Conservation (phyloP, 371 early-diverging fungal species). For the Sporodiniella umbellata region DNA sequence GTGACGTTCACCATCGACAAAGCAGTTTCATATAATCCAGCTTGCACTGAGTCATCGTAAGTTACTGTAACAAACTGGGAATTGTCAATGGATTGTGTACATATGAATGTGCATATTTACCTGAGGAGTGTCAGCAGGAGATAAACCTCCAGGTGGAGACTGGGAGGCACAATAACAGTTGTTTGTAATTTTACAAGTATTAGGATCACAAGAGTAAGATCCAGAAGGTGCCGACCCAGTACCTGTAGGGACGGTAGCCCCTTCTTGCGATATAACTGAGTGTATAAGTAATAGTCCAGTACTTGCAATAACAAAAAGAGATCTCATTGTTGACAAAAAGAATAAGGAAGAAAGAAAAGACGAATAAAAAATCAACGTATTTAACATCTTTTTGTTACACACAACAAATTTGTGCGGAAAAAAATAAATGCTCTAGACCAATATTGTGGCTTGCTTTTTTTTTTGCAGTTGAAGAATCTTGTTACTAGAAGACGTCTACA, state of each 20-base stretch:
- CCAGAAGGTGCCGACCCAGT: conserved; percentile 11
- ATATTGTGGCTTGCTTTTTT: too few relatives aligned
- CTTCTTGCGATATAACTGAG: not conserved
- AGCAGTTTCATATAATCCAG: conserved; percentile 25
- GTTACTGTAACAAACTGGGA: conserved; percentile 62
- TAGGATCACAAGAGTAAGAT: conserved; percentile 54
- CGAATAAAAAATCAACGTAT: conserved; percentile 1
- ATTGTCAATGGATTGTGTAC: not conserved
- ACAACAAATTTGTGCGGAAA: not conserved
- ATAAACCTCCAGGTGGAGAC: conserved; percentile 54
- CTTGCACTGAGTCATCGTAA: conserved; percentile 68
- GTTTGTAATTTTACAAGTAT: conserved; percentile 53
- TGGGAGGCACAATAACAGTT: conserved; percentile 64
- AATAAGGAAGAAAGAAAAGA: not conserved
- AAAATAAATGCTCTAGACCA: too few relatives aligned
- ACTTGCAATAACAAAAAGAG: not conserved
- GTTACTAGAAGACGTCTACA: too few relatives aligned
- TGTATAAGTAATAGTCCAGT: not conserved
- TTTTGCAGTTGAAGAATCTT: too few relatives aligned
- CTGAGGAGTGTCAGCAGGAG: conserved; percentile 59
- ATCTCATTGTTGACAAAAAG: not conserved
- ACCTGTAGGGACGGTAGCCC: conserved; percentile 18
- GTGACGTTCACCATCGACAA: conserved; percentile 37
- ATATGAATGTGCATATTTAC: conserved; percentile 6
- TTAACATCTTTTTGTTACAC: not conserved